Evolutionary conservation across 257 asterid genomes (phyloP).

Genomic region (Ocimum tenuiflorum): DNA sequence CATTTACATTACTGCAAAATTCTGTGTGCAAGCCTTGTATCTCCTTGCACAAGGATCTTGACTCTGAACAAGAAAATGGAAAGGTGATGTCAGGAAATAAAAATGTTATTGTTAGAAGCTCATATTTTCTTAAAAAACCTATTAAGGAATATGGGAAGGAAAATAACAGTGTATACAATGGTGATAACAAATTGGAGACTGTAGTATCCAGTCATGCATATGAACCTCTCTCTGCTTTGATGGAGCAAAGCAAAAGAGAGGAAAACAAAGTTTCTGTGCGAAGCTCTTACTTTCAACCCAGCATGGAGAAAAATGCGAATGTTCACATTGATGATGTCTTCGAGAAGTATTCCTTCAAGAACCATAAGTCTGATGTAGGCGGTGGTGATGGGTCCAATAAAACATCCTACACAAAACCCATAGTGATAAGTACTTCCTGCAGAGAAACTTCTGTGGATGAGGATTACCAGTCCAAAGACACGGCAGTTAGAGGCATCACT

Average conservation of each 20-base stretch:
- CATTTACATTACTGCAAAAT: slow-evolving; percentile 24
- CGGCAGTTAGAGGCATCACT: slow-evolving; percentile 10
- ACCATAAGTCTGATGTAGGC: slow-evolving; percentile 15
- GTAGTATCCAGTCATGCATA: background rate
- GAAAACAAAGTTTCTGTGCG: slow-evolving; percentile 13
- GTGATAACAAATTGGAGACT: slow-evolving; percentile 16
- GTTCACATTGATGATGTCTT: slow-evolving; percentile 20
- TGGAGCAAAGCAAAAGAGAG: slow-evolving; percentile 24
- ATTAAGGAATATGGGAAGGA: slow-evolving; percentile 26
- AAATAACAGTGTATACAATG: slow-evolving; percentile 14
- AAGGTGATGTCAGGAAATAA: slow-evolving; percentile 24
- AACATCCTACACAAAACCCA: slow-evolving; percentile 22
- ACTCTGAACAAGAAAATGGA: slow-evolving; percentile 28
- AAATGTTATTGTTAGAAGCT: slow-evolving; percentile 42
- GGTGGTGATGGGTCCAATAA: slow-evolving; percentile 25
- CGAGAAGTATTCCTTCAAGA: slow-evolving; percentile 15
- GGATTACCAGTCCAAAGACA: slow-evolving; percentile 23
- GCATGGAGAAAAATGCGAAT: slow-evolving; percentile 1
- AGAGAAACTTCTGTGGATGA: slow-evolving; percentile 27
- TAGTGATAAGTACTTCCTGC: slow-evolving; percentile 32
- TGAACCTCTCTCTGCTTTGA: slow-evolving; percentile 17
- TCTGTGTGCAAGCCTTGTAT: slow-evolving; percentile 57
- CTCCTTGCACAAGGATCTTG: slow-evolving; percentile 41
- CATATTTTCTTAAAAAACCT: slow-evolving; percentile 48
- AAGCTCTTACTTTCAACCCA: slow-evolving; percentile 24